phyloP scores from a whole-genome alignment of 192 early-diverging fungal species.

The Entomortierella beljakovae region DNA sequence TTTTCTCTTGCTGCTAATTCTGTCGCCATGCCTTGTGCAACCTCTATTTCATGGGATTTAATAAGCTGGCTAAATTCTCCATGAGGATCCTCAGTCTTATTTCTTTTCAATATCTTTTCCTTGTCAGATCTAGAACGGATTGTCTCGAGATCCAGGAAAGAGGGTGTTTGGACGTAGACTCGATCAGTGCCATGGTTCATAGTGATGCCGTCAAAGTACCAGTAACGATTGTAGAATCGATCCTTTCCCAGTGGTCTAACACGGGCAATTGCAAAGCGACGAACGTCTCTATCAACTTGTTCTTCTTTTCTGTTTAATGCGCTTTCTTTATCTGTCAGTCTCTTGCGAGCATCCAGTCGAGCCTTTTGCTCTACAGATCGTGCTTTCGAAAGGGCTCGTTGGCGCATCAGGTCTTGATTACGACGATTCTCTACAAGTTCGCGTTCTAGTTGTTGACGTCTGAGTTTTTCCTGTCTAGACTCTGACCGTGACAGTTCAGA shows the following conservation, averaged over 20 bases:
- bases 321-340: conserved; percentile 66
- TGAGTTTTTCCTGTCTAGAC: conserved; percentile 61
- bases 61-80: conserved; percentile 36
- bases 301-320: conserved; percentile 63
- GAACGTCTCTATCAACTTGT: conserved; percentile 78
- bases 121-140: conserved; percentile 55
- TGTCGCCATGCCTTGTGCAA: conserved; percentile 36
- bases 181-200: conserved; percentile 68
- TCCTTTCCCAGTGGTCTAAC: conserved; percentile 83
- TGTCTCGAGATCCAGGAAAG: conserved; percentile 61
- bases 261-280: conserved; percentile 72
- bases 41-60: conserved; percentile 50
- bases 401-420: conserved; percentile 54
- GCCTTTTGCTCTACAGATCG: conserved; percentile 56
- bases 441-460: conserved; percentile 58
- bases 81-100: conserved; percentile 23
- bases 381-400: conserved; percentile 55
- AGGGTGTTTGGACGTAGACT: conserved; percentile 70
- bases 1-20: conserved; percentile 33
- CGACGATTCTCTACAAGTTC: conserved; percentile 60
- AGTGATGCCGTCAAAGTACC: conserved; percentile 88
- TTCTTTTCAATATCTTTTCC: conserved; percentile 32
- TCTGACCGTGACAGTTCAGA: conserved; percentile 38
- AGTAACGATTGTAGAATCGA: conserved; percentile 90
- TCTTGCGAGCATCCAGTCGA: conserved; percentile 55